Percentiles rank a stretch among this genome's conserved stretches.
These are phyloP conservation scores for Dacryopinax spathularia DNA, from an alignment of 768 basidiomycete genomes.

Conservation along the genomic window DNA sequence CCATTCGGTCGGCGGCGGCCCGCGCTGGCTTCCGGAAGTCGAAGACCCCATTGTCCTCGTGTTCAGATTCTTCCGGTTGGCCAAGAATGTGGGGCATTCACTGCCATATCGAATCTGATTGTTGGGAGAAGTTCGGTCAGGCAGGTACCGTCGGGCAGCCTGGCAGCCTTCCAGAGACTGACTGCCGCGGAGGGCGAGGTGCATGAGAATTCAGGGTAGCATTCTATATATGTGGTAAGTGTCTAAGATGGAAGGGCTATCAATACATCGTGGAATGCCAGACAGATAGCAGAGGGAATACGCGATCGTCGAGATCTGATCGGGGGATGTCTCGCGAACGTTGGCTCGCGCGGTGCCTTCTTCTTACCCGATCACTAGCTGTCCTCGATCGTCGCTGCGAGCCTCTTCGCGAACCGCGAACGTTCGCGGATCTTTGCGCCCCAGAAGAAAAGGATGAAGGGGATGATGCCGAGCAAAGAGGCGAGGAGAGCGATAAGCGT, in stretches of 20 bases:
- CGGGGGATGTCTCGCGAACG: too few species aligned
- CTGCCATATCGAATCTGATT: constrained; percentile 1
- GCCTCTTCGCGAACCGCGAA: constrained; percentile 17
- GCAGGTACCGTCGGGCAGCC: background rate
- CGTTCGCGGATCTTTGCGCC: constrained; percentile 24
- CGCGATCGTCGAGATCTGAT: background rate
- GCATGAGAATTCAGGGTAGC: background rate
- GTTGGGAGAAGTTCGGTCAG: background rate
- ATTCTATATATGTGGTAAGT: background rate
- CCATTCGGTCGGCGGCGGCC: background rate
- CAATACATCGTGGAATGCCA: background rate
- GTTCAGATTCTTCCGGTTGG: constrained; percentile 3
- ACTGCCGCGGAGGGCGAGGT: background rate
- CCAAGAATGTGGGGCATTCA: background rate
- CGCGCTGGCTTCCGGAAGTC: background rate
- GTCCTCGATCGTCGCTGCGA: background rate
- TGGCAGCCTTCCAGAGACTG: too few species aligned
- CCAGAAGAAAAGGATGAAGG: constrained; percentile 29
- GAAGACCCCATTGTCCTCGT: background rate
- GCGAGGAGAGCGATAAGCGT: constrained; percentile 43
- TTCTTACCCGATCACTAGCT: background rate
- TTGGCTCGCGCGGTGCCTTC: too few species aligned
- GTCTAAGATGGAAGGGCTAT: background rate
- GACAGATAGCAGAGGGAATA: constrained; percentile 2
- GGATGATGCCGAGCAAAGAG: constrained; percentile 42